A percentile compares a stretch with the other conserved stretches of the same genome.
These are phyloP conservation scores for Dothideomycetes sp. DNA, from an alignment of 2,329 filamentous ascomycete genomes.

Conservation along the genomic window DNA sequence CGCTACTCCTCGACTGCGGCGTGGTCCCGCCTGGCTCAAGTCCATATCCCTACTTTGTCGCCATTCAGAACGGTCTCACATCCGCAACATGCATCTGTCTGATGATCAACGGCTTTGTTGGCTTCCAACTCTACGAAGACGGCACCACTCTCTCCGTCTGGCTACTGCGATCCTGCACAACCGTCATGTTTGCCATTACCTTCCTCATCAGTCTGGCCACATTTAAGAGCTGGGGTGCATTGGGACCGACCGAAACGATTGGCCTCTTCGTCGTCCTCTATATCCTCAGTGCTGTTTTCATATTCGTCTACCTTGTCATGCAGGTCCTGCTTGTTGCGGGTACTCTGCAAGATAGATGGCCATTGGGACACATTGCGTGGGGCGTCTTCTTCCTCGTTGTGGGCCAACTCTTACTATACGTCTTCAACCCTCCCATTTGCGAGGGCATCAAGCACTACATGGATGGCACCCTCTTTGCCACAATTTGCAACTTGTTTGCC, in stretches of 20 bases:
- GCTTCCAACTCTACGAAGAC: slow-evolving; percentile 96
- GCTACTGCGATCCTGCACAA: slow-evolving; percentile 71
- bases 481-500: slow-evolving; percentile 80
- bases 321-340: slow-evolving; percentile 81
- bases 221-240: slow-evolving; percentile 82
- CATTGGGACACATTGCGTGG: slow-evolving; percentile 81
- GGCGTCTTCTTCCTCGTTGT: slow-evolving; percentile 84
- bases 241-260: slow-evolving; percentile 74
- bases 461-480: slow-evolving; percentile 89
- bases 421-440: slow-evolving; percentile 78
- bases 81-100: slow-evolving; percentile 82
- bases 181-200: slow-evolving; percentile 73
- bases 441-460: slow-evolving; percentile 78
- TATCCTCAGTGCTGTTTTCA: slow-evolving; percentile 75
- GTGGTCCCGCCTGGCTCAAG: slow-evolving; percentile 74
- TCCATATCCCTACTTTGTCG: slow-evolving; percentile 84
- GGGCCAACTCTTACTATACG: slow-evolving; percentile 88
- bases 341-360: slow-evolving; percentile 92
- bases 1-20: slow-evolving; percentile 82
- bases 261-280: slow-evolving; percentile 89
- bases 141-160: slow-evolving; percentile 88
- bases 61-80: slow-evolving; percentile 71
- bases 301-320: slow-evolving; percentile 76
- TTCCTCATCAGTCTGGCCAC: slow-evolving; percentile 83
- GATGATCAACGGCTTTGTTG: slow-evolving; percentile 94